phyloP scores from a whole-genome alignment of 2,329 filamentous ascomycete genomes.

The Annulohypoxylon truncatum region DNA sequence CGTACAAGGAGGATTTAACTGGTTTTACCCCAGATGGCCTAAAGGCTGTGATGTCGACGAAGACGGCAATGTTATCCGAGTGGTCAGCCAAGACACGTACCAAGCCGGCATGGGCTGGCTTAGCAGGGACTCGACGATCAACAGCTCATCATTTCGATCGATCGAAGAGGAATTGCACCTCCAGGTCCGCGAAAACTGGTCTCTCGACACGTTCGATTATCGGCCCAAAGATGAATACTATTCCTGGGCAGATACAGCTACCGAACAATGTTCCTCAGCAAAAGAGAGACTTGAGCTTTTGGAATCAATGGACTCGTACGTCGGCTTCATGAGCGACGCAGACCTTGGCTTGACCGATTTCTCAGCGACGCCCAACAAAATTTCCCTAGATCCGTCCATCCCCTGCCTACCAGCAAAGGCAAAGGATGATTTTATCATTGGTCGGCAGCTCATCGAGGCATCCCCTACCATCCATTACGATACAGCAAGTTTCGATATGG shows the following conservation, averaged over 20 bases:
- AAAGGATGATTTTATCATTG: conserved; percentile 64
- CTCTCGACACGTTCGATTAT: conserved; percentile 71
- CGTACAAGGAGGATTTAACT: conserved; percentile 85
- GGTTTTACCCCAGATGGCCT: conserved; percentile 86
- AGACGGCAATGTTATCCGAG: conserved; percentile 75
- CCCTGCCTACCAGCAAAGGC: conserved; percentile 64
- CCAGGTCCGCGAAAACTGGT: conserved; percentile 76
- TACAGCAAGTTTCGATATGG: conserved; percentile 48
- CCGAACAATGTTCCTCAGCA: conserved; percentile 6
- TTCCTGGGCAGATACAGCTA: conserved; percentile 48
- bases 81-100: conserved; percentile 86
- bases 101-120: conserved; percentile 81
- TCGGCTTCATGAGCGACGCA: conserved; percentile 71
- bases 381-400: conserved; percentile 70
- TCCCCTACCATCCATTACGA: conserved; percentile 51
- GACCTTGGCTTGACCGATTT: conserved; percentile 68
- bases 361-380: conserved; percentile 56
- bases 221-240: conserved; percentile 56
- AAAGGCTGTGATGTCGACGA: conserved; percentile 75
- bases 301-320: conserved; percentile 63
- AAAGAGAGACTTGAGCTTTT: conserved; percentile 54
- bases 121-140: conserved; percentile 67
- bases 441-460: conserved; percentile 61
- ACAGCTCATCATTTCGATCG: conserved; percentile 53
- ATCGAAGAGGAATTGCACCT: conserved; percentile 72